Conservation (phyloP, 345 rosid species). For the Gossypium anomalum region DNA sequence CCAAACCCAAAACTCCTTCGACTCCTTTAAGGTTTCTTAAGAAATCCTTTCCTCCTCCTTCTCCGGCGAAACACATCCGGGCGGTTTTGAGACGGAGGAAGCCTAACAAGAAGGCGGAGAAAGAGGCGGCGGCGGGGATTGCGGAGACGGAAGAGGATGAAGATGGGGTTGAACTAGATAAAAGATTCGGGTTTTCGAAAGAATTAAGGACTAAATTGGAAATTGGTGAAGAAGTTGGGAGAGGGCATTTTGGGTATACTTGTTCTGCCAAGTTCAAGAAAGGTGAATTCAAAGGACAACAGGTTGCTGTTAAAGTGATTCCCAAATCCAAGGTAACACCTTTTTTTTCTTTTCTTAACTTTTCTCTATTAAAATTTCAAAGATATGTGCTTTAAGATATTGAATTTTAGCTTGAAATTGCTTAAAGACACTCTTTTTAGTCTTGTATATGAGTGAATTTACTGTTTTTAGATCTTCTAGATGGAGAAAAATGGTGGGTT, state of each 20-base stretch:
- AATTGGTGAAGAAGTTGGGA: conserved; percentile 82
- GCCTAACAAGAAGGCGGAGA: conserved; percentile 33
- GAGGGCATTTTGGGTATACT: conserved; percentile 98
- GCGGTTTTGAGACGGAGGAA: conserved; percentile 62
- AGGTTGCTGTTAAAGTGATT: conserved; percentile 90
- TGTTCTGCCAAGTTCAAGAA: conserved; percentile 89
- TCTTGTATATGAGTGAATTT: not conserved
- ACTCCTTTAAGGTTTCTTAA: conserved; percentile 70
- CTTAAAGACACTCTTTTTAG: too few species aligned
- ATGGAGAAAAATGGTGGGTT: conserved; percentile 12
- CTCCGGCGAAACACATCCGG: conserved; percentile 87
- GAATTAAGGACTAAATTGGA: conserved; percentile 62
- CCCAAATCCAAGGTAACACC: conserved; percentile 80
- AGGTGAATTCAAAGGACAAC: conserved; percentile 79
- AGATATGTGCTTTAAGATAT: not conserved
- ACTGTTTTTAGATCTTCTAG: conserved; percentile 16
- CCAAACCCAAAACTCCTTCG: conserved; percentile 48
- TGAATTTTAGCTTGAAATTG: not conserved
- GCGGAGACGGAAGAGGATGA: conserved; percentile 40
- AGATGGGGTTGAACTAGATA: conserved; percentile 59
- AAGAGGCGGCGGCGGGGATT: conserved; percentile 30
- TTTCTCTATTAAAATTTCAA: not conserved
- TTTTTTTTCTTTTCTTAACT: not conserved
- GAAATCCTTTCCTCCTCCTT: conserved; percentile 82
- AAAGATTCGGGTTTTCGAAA: conserved; percentile 83